Evolutionary conservation across 768 basidiomycete species (phyloP).

Genomic region (Hypholoma sublateritium): DNA sequence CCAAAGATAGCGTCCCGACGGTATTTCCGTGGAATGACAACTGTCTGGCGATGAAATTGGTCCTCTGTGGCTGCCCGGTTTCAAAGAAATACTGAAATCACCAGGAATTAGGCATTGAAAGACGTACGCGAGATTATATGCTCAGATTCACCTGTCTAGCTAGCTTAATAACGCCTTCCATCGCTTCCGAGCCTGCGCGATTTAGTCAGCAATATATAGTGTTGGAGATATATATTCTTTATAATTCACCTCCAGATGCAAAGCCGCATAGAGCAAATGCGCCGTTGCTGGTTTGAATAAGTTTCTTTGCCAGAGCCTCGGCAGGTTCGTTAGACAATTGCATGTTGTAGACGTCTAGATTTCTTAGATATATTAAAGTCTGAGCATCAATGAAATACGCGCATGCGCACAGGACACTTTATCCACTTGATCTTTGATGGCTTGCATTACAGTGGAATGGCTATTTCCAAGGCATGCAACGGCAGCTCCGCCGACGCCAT

Average conservation of each 20-base stretch:
- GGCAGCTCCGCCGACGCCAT: constrained; percentile 85
- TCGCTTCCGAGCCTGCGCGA: constrained; percentile 76
- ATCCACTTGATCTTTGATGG: constrained; percentile 79
- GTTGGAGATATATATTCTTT: background rate
- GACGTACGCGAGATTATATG: background rate
- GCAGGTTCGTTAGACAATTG: constrained; percentile 81
- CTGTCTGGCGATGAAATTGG: constrained; percentile 75
- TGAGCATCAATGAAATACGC: background rate
- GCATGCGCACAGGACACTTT: constrained; percentile 65
- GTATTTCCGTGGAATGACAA: constrained; percentile 89
- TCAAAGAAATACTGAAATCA: constrained; percentile 64
- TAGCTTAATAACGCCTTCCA: constrained; percentile 85
- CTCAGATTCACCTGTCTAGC: constrained; percentile 60
- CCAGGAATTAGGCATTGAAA: background rate
- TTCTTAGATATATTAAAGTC: background rate
- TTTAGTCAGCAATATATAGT: background rate
- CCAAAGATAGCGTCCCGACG: constrained; percentile 64
- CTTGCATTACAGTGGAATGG: constrained; percentile 69
- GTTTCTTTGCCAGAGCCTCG: constrained; percentile 68
- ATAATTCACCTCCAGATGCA: constrained; percentile 63
- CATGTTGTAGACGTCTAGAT: constrained; percentile 82
- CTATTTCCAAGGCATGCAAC: constrained; percentile 77
- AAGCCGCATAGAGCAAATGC: constrained; percentile 75
- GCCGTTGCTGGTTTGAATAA: constrained; percentile 67
- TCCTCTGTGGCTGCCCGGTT: constrained; percentile 66